Base-by-base conservation (phyloP, 768 basidiomycete genomes). In the Gelatoporia subvermispora region DNA sequence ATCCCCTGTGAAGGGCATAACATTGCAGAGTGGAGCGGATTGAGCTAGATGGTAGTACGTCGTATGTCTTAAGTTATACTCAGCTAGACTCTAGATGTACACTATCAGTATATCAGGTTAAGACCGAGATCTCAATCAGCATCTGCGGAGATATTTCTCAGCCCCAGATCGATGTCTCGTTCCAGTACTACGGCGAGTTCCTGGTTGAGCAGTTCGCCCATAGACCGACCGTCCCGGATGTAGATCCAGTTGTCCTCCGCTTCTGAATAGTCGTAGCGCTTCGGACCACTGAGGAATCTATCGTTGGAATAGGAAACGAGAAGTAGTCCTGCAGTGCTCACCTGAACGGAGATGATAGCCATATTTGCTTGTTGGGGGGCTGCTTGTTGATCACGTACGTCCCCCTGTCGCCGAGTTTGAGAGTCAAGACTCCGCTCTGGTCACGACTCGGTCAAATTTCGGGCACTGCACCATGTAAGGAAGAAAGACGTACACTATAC, bases 371-470 rank as follows among this genome's bases (percentile, higher is more conserved):
- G 64, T 96, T 96, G 5, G 93, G 93, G 10, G 93, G 93, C 63
- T 96, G 93, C 72, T 95, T 96, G 69, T 96, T 96, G 68, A 96
- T 85, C 23, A 95, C 93, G 68, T 95, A 96, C 10, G 88, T 95
- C 13, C 91, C 92, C 47, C 82, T 70, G 35, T 74, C 69, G 24
- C 84, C 92, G 15, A 94, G 73, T 42, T 72, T 74, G 38, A 95
- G 77, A 1, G 93, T 96, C 28, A 96, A 65, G 24, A 96, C 93
- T n/a, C 93, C 93, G 59, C 85, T 84, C 93, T 95, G 64, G n/a
- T 24, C 18, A 38, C 35, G 37, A 41, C 17, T 35, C 18, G 17
- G 39, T 35, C 28, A 23, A 13, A n/a, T 16, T 2, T 0, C 2
- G 13, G 15, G 18, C 24, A 18, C 18, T 43, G 22, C 48, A 40